Evolutionary conservation across 192 early-diverging fungal species (phyloP).

Genomic region (Podila clonocystis): DNA sequence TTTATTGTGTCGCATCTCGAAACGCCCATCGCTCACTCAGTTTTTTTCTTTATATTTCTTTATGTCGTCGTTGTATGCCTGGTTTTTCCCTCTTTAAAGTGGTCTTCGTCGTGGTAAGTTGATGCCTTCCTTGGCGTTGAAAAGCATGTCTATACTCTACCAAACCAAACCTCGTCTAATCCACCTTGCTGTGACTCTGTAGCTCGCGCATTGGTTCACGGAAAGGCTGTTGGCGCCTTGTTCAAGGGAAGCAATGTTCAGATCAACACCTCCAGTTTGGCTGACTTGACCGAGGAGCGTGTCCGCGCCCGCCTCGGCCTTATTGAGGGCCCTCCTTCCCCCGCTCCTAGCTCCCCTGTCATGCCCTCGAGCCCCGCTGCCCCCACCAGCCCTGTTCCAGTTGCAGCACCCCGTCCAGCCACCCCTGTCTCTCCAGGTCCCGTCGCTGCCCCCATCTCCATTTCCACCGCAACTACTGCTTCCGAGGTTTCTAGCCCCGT

Average conservation of each 20-base stretch:
- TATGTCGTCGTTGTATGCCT: background rate
- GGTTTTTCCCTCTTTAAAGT: constrained; percentile 28
- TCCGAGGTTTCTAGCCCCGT: constrained; percentile 22
- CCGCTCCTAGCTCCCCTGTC: constrained; percentile 23
- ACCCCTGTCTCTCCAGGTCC: background rate
- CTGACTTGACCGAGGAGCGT: constrained; percentile 30
- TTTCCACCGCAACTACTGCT: constrained; percentile 13
- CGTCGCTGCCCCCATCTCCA: constrained; percentile 11
- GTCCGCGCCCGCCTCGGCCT: constrained; percentile 37
- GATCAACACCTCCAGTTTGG: constrained; percentile 40
- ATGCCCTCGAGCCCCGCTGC: constrained; percentile 24
- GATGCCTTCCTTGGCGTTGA: background rate
- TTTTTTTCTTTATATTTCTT: background rate
- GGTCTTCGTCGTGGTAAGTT: constrained; percentile 62
- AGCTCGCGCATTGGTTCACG: constrained; percentile 72
- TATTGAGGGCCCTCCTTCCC: constrained; percentile 28
- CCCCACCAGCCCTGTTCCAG: constrained; percentile 3
- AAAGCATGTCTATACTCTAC: too few species aligned
- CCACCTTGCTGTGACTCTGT: background rate
- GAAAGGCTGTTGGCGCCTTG: constrained; percentile 65
- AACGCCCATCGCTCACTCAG: background rate
- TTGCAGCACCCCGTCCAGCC: constrained; percentile 33
- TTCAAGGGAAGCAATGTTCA: constrained; percentile 61
- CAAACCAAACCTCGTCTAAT: too few species aligned
- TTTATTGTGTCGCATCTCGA: background rate